A percentile compares a stretch with the other conserved stretches of the same genome.
These are phyloP conservation scores for Cetraspora pellucida DNA, from an alignment of 192 early-diverging fungal species.

Conservation along the genomic window DNA sequence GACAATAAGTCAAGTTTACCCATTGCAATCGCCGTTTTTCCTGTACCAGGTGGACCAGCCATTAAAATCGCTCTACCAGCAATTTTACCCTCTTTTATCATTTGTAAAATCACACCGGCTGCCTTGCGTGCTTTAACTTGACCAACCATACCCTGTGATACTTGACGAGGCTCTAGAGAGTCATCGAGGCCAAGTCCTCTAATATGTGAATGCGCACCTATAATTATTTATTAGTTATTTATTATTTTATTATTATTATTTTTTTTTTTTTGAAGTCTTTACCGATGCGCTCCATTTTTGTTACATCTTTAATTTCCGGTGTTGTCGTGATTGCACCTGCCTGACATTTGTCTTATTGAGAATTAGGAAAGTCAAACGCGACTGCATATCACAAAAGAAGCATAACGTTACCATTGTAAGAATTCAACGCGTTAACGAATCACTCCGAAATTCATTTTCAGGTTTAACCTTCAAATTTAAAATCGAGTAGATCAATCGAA, in stretches of 20 bases:
- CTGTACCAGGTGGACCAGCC: slow-evolving; percentile 98
- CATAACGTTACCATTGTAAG: too few species aligned
- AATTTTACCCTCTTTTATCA: slow-evolving; percentile 98
- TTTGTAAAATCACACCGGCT: slow-evolving; percentile 93
- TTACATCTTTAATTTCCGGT: slow-evolving; percentile 68
- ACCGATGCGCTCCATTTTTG: slow-evolving; percentile 87
- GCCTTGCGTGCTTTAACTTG: slow-evolving; percentile 93
- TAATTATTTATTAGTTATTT: neutral
- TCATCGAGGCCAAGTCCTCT: slow-evolving; percentile 96
- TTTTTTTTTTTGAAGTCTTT: neutral
- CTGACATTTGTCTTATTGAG: slow-evolving; percentile 6
- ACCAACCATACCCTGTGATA: slow-evolving; percentile 97
- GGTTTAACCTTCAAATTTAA: too few species aligned
- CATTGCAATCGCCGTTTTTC: slow-evolving; percentile 99
- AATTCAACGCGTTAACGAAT: too few species aligned
- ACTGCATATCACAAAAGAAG: too few species aligned
- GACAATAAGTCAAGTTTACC: slow-evolving; percentile 54
- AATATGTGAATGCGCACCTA: slow-evolving; percentile 98
- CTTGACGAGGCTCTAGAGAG: slow-evolving; percentile 80
- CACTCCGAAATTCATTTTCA: too few species aligned
- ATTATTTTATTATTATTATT: neutral
- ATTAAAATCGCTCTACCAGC: slow-evolving; percentile 96
- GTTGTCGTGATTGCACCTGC: slow-evolving; percentile 50
- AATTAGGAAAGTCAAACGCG: too few species aligned
- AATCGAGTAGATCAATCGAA: too few species aligned